Base-by-base conservation (phyloP, 2,329 filamentous ascomycete species). In the Fusarium verticillioides region DNA sequence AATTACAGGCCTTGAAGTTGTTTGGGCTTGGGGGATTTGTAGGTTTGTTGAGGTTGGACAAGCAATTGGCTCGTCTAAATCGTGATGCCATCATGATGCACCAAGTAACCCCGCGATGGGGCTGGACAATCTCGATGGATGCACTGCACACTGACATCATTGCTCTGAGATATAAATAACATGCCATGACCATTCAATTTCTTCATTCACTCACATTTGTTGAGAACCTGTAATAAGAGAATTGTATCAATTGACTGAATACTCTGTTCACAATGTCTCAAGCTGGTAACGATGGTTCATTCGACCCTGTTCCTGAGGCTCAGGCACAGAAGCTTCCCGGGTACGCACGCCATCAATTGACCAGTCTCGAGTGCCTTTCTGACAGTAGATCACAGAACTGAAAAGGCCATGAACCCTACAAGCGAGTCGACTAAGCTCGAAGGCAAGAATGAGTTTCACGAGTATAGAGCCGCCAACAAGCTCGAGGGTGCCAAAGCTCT, bases 401-500 rank as follows among this genome's bases (percentile, higher is more conserved):
- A 85, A 63, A 80, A 81, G 49, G 74, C 81, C 5, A 79, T 85
- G 79, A 75, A 82, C 18, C 84, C 84, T 0, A 74, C 79, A 0
- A 84, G 83, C 63, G 83, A 85, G 72, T 43, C 81, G 0, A 85
- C 83, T 4, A 82, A 80, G 42, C 79, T 85, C 4, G 82, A 85
- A 59, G 84, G 83, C 28, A 82, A 82, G 53, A 73, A 76, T 30
- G 68, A 77, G 13, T 78, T 83, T 30, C 69, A 81, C 7, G 84
- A 85, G 46, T 84, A 84, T 26, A 65, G 73, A 9, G 86, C 85
- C 1, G 85, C 85, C 3, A 83, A 82, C 21, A 89, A 88, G 69
- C 78, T 90, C 50, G 83, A 83, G 39, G 84, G 83, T 12, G 84
- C 83, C 75, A 88, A 87, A 46, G 86, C 84, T 5, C 75, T 89